Conservation (phyloP, 73 alveolate species). For the Paramecium octaurelia region DNA sequence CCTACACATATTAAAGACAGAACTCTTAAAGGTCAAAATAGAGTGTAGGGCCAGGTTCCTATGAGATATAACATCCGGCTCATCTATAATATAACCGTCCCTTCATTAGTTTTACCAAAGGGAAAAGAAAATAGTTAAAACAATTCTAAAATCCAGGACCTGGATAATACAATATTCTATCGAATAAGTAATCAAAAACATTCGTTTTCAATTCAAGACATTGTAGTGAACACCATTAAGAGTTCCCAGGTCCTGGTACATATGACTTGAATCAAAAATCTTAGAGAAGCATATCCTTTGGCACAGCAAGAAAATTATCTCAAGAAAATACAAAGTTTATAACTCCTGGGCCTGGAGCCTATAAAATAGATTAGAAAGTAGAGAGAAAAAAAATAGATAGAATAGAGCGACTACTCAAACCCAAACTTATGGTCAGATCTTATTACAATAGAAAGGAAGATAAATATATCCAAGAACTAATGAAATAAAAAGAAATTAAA, state of each 20-base stretch:
- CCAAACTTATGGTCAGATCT: neutral
- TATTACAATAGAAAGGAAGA: neutral
- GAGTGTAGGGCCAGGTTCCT: neutral
- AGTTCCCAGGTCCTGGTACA: neutral
- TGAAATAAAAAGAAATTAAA: neutral
- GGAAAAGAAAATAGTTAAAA: neutral
- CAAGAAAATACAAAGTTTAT: neutral
- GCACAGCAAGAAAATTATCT: neutral
- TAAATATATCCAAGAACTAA: neutral
- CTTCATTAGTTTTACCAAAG: neutral
- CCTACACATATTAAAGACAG: neutral
- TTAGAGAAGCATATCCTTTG: neutral
- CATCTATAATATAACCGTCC: neutral
- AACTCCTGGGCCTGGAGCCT: conserved; percentile 11
- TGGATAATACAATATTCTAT: neutral
- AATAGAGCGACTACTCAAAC: neutral
- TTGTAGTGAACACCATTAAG: neutral
- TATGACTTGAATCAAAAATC: neutral
- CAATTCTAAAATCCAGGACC: neutral
- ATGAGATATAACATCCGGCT: neutral
- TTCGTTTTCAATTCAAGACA: neutral
- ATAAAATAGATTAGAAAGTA: neutral
- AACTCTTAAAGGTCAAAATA: neutral
- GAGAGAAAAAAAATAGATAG: conserved; percentile 5
- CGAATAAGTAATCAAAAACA: neutral